A percentile compares a stretch with the other conserved stretches of the same genome.
phyloP scores from a whole-genome alignment of 352 stramenopile species.

The Phytopythium chamaehyphon region DNA sequence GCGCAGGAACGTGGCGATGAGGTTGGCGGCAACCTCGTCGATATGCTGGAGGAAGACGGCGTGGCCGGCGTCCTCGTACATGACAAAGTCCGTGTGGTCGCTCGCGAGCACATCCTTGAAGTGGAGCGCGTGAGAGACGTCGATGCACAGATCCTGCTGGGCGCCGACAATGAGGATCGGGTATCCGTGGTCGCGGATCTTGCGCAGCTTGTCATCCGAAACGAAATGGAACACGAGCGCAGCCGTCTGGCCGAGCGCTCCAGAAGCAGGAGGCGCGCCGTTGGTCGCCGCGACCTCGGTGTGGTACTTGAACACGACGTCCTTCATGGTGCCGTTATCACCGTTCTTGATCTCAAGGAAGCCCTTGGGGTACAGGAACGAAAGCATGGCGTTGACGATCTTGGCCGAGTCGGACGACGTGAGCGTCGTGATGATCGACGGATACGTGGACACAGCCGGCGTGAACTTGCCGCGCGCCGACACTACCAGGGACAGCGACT shows the following conservation, averaged over 20 bases:
- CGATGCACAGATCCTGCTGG: constrained; percentile 27
- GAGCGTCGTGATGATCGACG: constrained; percentile 31
- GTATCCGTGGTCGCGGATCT: constrained; percentile 33
- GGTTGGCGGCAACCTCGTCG: constrained; percentile 28
- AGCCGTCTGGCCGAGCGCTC: constrained; percentile 25
- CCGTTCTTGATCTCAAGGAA: constrained; percentile 30
- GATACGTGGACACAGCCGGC: constrained; percentile 20
- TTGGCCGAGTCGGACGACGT: constrained; percentile 27
- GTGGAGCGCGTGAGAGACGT: constrained; percentile 26
- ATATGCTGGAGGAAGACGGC: constrained; percentile 38
- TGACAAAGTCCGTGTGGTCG: constrained; percentile 32
- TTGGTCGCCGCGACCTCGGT: constrained; percentile 20
- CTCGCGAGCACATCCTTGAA: constrained; percentile 25
- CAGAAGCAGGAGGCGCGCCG: constrained; percentile 12
- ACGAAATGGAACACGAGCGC: constrained; percentile 26
- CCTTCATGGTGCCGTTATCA: constrained; percentile 25
- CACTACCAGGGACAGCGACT: constrained; percentile 58
- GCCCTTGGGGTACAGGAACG: constrained; percentile 48
- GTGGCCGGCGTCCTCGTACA: constrained; percentile 43
- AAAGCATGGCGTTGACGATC: constrained; percentile 39
- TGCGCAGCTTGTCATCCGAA: constrained; percentile 28
- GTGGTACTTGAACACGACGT: constrained; percentile 45
- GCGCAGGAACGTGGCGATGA: constrained; percentile 12
- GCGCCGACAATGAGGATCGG: constrained; percentile 43
- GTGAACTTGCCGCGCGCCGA: constrained; percentile 52